Base-by-base conservation (phyloP, 768 basidiomycete genomes). In the Leccinum imitatum region DNA sequence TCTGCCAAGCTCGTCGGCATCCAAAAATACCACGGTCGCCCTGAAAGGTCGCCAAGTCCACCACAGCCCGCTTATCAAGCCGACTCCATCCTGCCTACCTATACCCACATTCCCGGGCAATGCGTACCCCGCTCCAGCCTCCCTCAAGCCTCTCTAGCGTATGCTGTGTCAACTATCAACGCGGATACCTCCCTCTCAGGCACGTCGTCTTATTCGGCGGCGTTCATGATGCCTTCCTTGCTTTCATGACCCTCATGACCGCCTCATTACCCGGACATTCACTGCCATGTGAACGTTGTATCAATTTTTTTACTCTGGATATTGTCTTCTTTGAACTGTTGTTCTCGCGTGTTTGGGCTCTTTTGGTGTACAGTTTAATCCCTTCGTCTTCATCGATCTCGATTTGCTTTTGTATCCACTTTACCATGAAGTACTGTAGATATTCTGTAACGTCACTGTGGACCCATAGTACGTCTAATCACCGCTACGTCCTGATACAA, bases 1-100 rank as follows among this genome's bases (percentile, higher is more conserved):
- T 81, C 84, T 52, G 88, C 83, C 60, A 81, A 86, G 67, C 77
- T 91, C 62, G 57, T 84, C 63, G 80, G 79, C 44, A 82, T 82
- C 70, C 78, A 79, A 67, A 76, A 75, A 70, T 75, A 77, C 64
- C 64, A 69, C 27, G 66, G 66, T 63, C 67, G 65, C 60, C 57
- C 66, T 9, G 76, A 72, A 53, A 70, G 67, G 60, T 67, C 67
- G 7, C 73, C 67, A 21, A 70, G 63, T 55, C 69, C 65, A 56
- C 58, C 65, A 58, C 58, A 65, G 66, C 54, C 69, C 56, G 60
- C 70, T 53, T 66, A 75, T 63, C 68, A 72, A 60, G 39, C 65
- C 72, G 70, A 67, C 50, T 58, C 73, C 60, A 56, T 69, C 54
- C 47, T 73, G 60, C 73, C 71, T 35, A 69, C 58, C 35, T 73